Base-by-base conservation (phyloP, 306 rosid species). In the Oemleria cerasiformis region DNA sequence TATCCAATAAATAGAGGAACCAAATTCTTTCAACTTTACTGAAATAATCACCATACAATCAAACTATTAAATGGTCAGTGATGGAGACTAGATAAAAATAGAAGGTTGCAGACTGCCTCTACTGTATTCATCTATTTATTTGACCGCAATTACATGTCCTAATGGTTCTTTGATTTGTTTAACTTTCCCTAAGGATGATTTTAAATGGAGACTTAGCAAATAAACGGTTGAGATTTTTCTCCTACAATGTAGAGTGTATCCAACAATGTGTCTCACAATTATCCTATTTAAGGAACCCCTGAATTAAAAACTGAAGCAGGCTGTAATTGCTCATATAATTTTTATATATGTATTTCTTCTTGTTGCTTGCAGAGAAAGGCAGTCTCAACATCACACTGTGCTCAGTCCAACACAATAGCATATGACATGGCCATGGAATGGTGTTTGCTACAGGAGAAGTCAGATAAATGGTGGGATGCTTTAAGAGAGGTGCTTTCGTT, bases 301-400 rank as follows among this genome's bases (percentile, higher is more conserved):
- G n/a, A n/a, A n/a, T n/a, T n/a, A n/a, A n/a, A n/a, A n/a, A n/a
- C n/a, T n/a, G n/a, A n/a, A 49, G 54, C 54, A 13, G 1, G 6
- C 54, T 1, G 54, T 16, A 13, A 13, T 49, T 49, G 19, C 14
- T 49, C 19, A 19, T 53, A 53, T 60, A 34, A 1, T 16, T 36
- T 3, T 36, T 40, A 1, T 66, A 45, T 16, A 7, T 11, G 16
- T 16, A 0, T 34, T 48, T 36, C 41, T 61, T 5, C 5, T 78
- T 20, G 49, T 74, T 67, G 8, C 17, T 40, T 72, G 45, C 76
- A 89, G 92, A 87, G 68, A 81, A 79, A 77, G 25, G 90, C 87
- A 54, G 84, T 86, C 65, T 83, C 90, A 68, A 86, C 96, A 17
- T 80, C 92, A 43, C 96, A 89, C 74, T 83, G 85, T 69, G 9